These are phyloP conservation scores for Diaporthe velutina DNA, from an alignment of 2,329 filamentous ascomycete genomes.

Conservation along the genomic window DNA sequence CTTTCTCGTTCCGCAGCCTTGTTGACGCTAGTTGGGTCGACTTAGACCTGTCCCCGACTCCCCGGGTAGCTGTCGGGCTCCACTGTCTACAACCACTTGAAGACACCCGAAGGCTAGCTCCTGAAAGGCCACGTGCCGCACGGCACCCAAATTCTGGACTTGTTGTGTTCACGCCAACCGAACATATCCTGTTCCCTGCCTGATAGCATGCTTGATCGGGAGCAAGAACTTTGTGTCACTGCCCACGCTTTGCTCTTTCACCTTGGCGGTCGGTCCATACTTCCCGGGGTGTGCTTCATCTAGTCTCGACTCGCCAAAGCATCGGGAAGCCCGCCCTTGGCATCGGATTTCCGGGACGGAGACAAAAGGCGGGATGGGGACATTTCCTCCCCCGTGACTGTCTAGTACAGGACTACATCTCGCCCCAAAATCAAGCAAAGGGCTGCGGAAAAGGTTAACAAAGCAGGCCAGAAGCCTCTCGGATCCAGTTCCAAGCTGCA, in stretches of 20 bases:
- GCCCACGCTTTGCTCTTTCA: not conserved
- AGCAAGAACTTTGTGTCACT: slow-evolving; percentile 7
- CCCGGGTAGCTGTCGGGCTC: not conserved
- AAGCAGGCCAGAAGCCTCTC: not conserved
- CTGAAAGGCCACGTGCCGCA: not conserved
- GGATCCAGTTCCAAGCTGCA: not conserved
- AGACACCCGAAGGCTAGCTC: not conserved
- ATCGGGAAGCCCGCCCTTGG: slow-evolving; percentile 10
- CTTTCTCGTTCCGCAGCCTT: not conserved
- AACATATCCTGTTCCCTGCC: not conserved
- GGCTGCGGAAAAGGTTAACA: not conserved
- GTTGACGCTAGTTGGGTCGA: not conserved
- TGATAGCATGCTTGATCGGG: not conserved
- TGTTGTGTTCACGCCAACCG: not conserved
- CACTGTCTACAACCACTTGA: not conserved
- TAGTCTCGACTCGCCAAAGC: not conserved
- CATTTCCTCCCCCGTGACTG: not conserved
- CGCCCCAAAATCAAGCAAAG: not conserved
- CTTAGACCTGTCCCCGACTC: not conserved
- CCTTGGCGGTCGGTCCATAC: not conserved
- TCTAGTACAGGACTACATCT: not conserved
- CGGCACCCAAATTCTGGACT: not conserved
- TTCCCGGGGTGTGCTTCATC: not conserved
- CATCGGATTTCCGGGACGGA: not conserved
- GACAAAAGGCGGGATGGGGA: not conserved